These are phyloP conservation scores for Pseudogymnoascus sp. DNA, from an alignment of 2,329 filamentous ascomycete species.

Conservation along the genomic window DNA sequence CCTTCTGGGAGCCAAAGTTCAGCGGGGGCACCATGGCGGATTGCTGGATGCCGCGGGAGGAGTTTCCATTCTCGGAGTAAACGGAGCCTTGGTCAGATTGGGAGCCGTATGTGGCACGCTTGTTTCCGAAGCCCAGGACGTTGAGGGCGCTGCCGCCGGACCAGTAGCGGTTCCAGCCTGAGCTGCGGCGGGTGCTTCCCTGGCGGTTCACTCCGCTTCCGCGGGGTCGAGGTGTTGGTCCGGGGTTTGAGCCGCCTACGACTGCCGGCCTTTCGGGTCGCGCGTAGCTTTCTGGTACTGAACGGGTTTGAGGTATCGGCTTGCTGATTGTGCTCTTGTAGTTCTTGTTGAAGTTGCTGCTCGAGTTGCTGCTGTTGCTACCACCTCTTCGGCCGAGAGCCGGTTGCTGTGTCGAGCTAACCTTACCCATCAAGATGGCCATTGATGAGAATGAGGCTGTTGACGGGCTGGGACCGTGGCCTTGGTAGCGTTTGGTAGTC, in stretches of 20 bases:
- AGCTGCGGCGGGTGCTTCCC: constrained; percentile 49
- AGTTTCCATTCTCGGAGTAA: constrained; percentile 39
- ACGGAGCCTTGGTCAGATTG: constrained; percentile 42
- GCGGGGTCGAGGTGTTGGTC: constrained; percentile 20
- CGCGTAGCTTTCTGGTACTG: not conserved
- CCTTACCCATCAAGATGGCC: constrained; percentile 59
- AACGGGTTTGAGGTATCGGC: constrained; percentile 43
- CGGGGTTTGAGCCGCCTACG: constrained; percentile 32
- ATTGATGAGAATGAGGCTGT: constrained; percentile 54
- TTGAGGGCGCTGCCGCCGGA: constrained; percentile 64
- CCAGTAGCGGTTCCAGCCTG: constrained; percentile 73
- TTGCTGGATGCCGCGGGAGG: constrained; percentile 50
- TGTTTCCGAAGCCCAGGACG: constrained; percentile 51
- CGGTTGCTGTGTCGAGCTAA: constrained; percentile 36
- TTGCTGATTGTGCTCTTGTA: constrained; percentile 55
- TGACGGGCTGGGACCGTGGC: constrained; percentile 47
- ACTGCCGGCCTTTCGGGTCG: constrained; percentile 11
- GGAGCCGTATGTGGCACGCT: constrained; percentile 39
- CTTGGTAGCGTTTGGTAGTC: constrained; percentile 33
- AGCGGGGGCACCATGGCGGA: constrained; percentile 66
- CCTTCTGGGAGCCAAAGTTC: constrained; percentile 46
- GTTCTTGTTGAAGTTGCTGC: constrained; percentile 54
- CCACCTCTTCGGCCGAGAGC: constrained; percentile 41
- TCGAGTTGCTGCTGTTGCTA: constrained; percentile 50
- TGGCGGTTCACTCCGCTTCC: constrained; percentile 14